phyloP scores from a whole-genome alignment of 441 rosid genomes.

The Croton setiger region DNA sequence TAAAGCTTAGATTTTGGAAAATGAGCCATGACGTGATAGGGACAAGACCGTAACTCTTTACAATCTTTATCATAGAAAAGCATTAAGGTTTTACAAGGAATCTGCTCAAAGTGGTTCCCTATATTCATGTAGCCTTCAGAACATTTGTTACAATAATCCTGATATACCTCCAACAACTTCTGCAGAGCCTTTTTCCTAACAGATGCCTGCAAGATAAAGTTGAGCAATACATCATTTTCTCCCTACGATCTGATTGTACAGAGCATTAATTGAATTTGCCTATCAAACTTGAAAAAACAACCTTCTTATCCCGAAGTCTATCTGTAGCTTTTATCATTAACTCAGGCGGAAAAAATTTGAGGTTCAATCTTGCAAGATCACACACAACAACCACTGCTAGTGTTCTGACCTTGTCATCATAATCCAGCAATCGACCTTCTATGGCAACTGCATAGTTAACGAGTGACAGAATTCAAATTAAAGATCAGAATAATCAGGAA shows the following conservation, averaged over 20 bases:
- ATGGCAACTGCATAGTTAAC: constrained; percentile 55
- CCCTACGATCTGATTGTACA: not conserved
- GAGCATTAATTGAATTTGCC: not conserved
- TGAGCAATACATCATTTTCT: not conserved
- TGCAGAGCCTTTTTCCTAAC: constrained; percentile 80
- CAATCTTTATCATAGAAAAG: constrained; percentile 82
- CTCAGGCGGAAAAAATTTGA: constrained; percentile 46
- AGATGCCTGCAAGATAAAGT: constrained; percentile 44
- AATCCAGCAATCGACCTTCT: constrained; percentile 77
- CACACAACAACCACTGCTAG: constrained; percentile 74
- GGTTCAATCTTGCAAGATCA: constrained; percentile 67
- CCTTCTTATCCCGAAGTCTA: constrained; percentile 98
- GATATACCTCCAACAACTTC: constrained; percentile 79
- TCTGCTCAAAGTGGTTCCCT: constrained; percentile 65
- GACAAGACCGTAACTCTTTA: constrained; percentile 68
- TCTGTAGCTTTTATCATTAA: constrained; percentile 63
- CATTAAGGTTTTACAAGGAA: constrained; percentile 80
- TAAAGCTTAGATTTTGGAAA: not conserved
- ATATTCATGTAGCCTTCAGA: constrained; percentile 58
- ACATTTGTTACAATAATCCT: constrained; percentile 74
- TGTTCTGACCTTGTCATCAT: constrained; percentile 82
- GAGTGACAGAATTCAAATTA: constrained; percentile 21
- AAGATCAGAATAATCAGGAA: constrained; percentile 21
- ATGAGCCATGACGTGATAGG: constrained; percentile 21
- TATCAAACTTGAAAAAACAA: constrained; percentile 21